Evolutionary conservation across 768 basidiomycete genomes (phyloP).

Genomic region (Pilatotrama ljubarskyi): DNA sequence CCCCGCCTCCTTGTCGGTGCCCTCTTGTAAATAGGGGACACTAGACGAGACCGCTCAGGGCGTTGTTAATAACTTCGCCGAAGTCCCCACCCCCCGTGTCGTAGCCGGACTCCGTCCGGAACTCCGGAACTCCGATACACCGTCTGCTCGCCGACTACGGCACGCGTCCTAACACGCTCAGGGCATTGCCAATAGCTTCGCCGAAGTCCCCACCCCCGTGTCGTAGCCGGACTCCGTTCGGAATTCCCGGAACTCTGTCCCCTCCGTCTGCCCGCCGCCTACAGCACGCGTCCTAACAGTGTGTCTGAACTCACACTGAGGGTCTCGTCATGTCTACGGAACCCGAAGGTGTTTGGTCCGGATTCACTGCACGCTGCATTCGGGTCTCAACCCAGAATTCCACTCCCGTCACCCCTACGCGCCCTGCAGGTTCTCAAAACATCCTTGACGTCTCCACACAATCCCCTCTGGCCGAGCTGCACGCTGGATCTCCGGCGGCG

Average conservation of each 20-base stretch:
- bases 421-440: not conserved
- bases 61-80: not conserved
- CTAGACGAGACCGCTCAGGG: not conserved
- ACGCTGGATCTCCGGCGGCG: not conserved
- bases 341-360: not conserved
- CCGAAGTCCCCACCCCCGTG: not conserved
- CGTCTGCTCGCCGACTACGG: no score
- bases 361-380: not conserved
- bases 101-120: no score
- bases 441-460: not conserved
- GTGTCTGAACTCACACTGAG: conserved; percentile 2
- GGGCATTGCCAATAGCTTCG: not conserved
- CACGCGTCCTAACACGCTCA: no score
- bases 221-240: not conserved
- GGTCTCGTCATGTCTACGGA: not conserved
- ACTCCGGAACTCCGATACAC: no score
- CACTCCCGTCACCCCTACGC: not conserved
- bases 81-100: not conserved
- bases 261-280: not conserved
- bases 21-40: not conserved
- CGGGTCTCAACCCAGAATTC: not conserved
- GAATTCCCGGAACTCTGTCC: not conserved
- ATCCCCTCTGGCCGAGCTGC: not conserved
- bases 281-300: conserved; percentile 1
- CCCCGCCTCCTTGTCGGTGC: no score